These are phyloP conservation scores for Cicer cuneatum DNA, from an alignment of 306 rosid genomes.

Conservation along the genomic window DNA sequence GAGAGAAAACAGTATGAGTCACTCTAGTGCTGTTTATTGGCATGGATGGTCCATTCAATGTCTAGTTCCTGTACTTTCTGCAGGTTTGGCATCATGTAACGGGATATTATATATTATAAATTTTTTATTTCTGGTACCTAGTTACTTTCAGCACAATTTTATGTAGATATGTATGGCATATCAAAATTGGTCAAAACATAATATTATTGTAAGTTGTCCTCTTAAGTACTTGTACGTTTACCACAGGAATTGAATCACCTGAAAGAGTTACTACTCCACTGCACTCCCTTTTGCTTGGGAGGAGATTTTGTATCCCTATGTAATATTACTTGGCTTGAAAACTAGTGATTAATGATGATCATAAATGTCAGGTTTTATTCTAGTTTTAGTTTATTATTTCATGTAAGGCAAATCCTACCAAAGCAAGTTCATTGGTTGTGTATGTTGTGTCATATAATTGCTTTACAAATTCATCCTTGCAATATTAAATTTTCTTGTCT, in stretches of 20 bases:
- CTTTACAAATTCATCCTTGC: no score
- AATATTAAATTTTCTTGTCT: no score
- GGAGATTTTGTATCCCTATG: conserved; percentile 25
- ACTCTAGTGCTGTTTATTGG: conserved; percentile 38
- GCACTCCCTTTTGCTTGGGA: conserved; percentile 5
- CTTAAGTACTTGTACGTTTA: neutral
- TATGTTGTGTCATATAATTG: no score
- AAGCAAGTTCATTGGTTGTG: neutral
- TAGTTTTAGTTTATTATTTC: neutral
- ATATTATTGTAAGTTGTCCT: conserved; percentile 23
- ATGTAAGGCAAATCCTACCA: neutral
- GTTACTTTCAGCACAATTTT: conserved; percentile 31
- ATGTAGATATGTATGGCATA: conserved; percentile 51
- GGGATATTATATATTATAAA: conserved; percentile 19
- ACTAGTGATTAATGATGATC: neutral
- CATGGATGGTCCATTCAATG: conserved; percentile 5
- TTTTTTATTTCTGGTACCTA: conserved; percentile 41
- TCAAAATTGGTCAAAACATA: conserved; percentile 47
- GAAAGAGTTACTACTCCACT: conserved; percentile 10
- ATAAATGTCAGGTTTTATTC: neutral
- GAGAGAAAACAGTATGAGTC: conserved; percentile 74
- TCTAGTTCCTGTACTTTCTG: conserved; percentile 21
- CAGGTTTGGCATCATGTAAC: conserved; percentile 38
- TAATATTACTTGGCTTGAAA: conserved; percentile 17
- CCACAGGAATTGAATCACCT: conserved; percentile 24